Evolutionary conservation across 1,284 basidiomycete genomes (phyloP).

Genomic region (Melampsora americana): DNA sequence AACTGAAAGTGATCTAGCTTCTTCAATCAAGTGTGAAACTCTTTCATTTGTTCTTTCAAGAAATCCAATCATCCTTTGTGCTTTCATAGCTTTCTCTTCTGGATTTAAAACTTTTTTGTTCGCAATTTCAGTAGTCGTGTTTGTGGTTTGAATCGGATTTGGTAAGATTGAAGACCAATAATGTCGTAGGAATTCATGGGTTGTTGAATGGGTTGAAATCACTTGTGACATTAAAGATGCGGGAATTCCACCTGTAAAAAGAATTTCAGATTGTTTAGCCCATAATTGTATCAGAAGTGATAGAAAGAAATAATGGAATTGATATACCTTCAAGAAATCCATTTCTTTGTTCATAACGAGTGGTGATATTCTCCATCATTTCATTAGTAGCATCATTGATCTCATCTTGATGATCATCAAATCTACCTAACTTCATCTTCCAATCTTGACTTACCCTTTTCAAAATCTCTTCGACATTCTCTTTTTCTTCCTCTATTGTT

Average conservation of each 20-base stretch:
- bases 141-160: conserved; percentile 47
- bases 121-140: not conserved
- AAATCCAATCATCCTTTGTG: conserved; percentile 78
- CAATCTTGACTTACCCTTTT: conserved; percentile 15
- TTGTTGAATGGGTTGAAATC: conserved; percentile 81
- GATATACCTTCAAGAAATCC: conserved; percentile 32
- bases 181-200: conserved; percentile 92
- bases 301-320: conserved; percentile 10
- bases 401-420: conserved; percentile 53
- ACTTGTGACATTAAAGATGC: conserved; percentile 73
- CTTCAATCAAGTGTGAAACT: conserved; percentile 68
- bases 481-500: conserved; percentile 10
- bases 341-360: conserved; percentile 64
- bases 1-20: conserved; percentile 62
- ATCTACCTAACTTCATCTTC: conserved; percentile 31
- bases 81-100: conserved; percentile 66
- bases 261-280: too few species aligned
- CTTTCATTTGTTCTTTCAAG: conserved; percentile 74
- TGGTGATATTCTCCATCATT: conserved; percentile 72
- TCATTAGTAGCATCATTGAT: conserved; percentile 66
- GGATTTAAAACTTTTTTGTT: conserved; percentile 46
- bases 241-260: conserved; percentile 68
- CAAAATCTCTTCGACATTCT: not conserved
- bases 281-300: too few species aligned
- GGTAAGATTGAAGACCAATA: conserved; percentile 90